Percentiles rank a stretch among this genome's conserved stretches.
Conservation (phyloP, 108 stramenopile genomes). For the Cyclotella cryptica region DNA sequence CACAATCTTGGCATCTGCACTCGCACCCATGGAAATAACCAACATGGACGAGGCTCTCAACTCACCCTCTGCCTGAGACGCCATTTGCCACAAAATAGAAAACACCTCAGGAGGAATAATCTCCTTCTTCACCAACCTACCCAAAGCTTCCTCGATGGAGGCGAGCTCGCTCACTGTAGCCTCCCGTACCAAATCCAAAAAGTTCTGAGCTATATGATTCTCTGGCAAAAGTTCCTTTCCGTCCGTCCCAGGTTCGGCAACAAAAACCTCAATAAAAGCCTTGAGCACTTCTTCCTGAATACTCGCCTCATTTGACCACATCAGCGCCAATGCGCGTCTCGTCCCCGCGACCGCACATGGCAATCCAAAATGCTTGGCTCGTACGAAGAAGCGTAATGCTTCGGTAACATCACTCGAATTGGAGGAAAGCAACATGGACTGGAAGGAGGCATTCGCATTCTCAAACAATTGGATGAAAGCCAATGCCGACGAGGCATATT, state of each 20-base stretch:
- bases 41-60: slow-evolving; percentile 81
- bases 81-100: slow-evolving; percentile 80
- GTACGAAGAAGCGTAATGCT: slow-evolving; percentile 89
- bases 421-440: slow-evolving; percentile 82
- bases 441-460: slow-evolving; percentile 71
- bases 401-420: slow-evolving; percentile 91
- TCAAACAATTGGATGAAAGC: slow-evolving; percentile 86
- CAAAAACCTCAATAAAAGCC: slow-evolving; percentile 93
- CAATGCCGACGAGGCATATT: slow-evolving; percentile 82
- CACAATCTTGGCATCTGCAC: slow-evolving; percentile 84
- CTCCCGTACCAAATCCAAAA: slow-evolving; percentile 76
- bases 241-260: slow-evolving; percentile 83
- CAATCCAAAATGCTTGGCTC: slow-evolving; percentile 91
- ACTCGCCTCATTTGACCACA: slow-evolving; percentile 89
- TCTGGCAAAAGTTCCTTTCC: slow-evolving; percentile 76
- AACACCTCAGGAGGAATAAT: slow-evolving; percentile 85
- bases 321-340: slow-evolving; percentile 89
- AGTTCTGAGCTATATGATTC: slow-evolving; percentile 88
- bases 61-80: slow-evolving; percentile 63
- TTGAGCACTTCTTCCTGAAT: slow-evolving; percentile 90
- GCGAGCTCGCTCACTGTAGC: slow-evolving; percentile 90
- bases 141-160: slow-evolving; percentile 94
- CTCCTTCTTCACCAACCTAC: slow-evolving; percentile 79
- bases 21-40: slow-evolving; percentile 90
- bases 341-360: slow-evolving; percentile 93